Evolutionary conservation across 192 early-diverging fungal genomes (phyloP).

Genomic region (Backusella macrospora): DNA sequence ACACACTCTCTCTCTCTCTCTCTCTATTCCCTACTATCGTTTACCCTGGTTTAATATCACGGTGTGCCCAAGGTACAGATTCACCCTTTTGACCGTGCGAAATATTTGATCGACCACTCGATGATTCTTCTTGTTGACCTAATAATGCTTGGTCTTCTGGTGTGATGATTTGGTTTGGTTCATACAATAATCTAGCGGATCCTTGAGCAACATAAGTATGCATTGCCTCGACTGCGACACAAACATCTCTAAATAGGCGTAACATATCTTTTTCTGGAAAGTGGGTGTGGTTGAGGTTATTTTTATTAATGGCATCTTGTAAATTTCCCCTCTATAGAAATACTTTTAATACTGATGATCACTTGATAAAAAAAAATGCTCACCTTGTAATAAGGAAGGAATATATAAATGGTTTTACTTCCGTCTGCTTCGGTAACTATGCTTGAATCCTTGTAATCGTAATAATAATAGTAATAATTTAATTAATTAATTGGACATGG

Average conservation of each 20-base stretch:
- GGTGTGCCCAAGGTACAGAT: slow-evolving; percentile 62
- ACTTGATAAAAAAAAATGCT: slow-evolving; percentile 33
- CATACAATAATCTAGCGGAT: slow-evolving; percentile 56
- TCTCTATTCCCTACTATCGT: background rate
- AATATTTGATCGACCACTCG: background rate
- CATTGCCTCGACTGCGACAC: slow-evolving; percentile 58
- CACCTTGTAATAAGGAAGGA: slow-evolving; percentile 70
- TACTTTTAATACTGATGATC: slow-evolving; percentile 37
- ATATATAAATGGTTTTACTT: slow-evolving; percentile 65
- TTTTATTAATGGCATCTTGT: slow-evolving; percentile 58
- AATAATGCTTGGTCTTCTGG: slow-evolving; percentile 53
- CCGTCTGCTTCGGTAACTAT: slow-evolving; percentile 54
- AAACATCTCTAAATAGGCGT: slow-evolving; percentile 58
- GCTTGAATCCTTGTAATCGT: slow-evolving; percentile 52
- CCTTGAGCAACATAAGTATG: slow-evolving; percentile 62
- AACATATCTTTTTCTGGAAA: slow-evolving; percentile 64
- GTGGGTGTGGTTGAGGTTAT: slow-evolving; percentile 48
- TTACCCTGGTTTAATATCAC: slow-evolving; percentile 77
- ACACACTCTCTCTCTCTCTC: too few relatives aligned
- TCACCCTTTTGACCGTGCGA: slow-evolving; percentile 26
- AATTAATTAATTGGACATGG: background rate
- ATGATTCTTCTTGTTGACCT: slow-evolving; percentile 4
- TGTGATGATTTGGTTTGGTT: slow-evolving; percentile 59
- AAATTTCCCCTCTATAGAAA: slow-evolving; percentile 60
- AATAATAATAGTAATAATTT: background rate